A percentile compares a stretch with the other conserved stretches of the same genome.
phyloP scores from a whole-genome alignment of 257 asterid genomes.

The Echium plantagineum region DNA sequence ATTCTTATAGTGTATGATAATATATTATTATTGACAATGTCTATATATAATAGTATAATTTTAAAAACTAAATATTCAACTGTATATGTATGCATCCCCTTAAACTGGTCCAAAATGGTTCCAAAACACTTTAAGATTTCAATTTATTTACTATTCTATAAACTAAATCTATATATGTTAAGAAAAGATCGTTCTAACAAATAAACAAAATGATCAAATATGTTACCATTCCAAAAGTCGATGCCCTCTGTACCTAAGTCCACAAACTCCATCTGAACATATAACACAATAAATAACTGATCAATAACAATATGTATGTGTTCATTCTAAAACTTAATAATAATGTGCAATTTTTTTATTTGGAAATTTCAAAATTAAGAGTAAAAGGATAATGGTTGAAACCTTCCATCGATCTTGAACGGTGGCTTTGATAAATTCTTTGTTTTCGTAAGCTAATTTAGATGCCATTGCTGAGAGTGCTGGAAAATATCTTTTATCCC shows the following conservation, averaged over 20 bases:
- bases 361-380: not conserved
- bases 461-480: conserved; percentile 52
- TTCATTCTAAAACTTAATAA: not conserved
- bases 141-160: too few relatives aligned
- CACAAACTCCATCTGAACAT: conserved; percentile 54
- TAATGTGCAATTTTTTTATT: too few relatives aligned
- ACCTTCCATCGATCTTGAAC: conserved; percentile 61
- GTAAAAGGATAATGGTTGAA: not conserved
- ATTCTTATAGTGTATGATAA: not conserved
- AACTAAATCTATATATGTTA: too few relatives aligned
- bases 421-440: conserved; percentile 21
- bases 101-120: too few relatives aligned
- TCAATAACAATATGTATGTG: not conserved
- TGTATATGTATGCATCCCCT: too few relatives aligned
- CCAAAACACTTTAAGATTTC: too few relatives aligned
- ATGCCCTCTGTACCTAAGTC: conserved; percentile 12
- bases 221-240: conserved; percentile 44
- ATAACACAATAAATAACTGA: not conserved
- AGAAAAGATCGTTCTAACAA: too few relatives aligned
- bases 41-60: too few relatives aligned
- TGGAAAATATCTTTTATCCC: conserved; percentile 26
- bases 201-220: too few relatives aligned
- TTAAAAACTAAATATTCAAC: too few relatives aligned
- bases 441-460: conserved; percentile 58
- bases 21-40: not conserved